These are phyloP conservation scores for Neurospora sp. DNA, from an alignment of 495 filamentous ascomycete genomes.

Conservation along the genomic window DNA sequence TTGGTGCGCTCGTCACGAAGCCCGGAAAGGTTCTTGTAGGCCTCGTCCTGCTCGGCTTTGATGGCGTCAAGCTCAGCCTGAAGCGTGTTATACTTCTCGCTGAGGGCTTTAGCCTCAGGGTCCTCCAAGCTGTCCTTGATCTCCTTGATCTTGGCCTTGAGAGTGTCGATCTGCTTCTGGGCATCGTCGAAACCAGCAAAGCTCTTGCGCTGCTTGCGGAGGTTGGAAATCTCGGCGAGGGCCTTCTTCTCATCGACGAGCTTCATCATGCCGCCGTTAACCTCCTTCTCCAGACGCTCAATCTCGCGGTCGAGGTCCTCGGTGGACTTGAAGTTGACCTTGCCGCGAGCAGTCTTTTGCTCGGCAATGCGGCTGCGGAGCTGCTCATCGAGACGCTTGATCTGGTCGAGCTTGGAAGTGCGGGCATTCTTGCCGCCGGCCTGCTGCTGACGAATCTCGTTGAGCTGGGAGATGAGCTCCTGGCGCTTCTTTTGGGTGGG, in stretches of 20 bases:
- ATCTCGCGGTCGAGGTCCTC: conserved; percentile 84
- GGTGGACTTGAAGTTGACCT: conserved; percentile 70
- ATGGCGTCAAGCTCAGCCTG: conserved; percentile 78
- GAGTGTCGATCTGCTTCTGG: conserved; percentile 74
- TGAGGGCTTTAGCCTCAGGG: conserved; percentile 81
- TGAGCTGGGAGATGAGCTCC: conserved; percentile 65
- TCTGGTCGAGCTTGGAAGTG: conserved; percentile 65
- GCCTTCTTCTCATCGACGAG: conserved; percentile 96
- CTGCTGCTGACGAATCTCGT: conserved; percentile 69
- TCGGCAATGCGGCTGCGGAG: conserved; percentile 72
- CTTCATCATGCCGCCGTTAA: conserved; percentile 79
- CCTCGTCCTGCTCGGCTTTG: conserved; percentile 82
- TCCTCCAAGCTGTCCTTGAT: conserved; percentile 80
- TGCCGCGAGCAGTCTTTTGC: conserved; percentile 68
- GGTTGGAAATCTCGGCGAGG: conserved; percentile 63
- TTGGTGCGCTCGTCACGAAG: conserved; percentile 82
- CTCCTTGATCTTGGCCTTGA: conserved; percentile 75
- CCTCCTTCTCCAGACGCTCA: conserved; percentile 64
- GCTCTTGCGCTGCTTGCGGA: conserved; percentile 82
- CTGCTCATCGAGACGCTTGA: conserved; percentile 74
- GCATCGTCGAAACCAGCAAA: conserved; percentile 72
- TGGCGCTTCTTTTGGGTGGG: conserved; percentile 66
- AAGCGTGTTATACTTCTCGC: conserved; percentile 70
- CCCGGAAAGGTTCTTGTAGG: conserved; percentile 73
- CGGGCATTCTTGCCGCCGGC: conserved; percentile 71